Conservation (phyloP, 257 asterid species). For the Solanum boliviense region DNA sequence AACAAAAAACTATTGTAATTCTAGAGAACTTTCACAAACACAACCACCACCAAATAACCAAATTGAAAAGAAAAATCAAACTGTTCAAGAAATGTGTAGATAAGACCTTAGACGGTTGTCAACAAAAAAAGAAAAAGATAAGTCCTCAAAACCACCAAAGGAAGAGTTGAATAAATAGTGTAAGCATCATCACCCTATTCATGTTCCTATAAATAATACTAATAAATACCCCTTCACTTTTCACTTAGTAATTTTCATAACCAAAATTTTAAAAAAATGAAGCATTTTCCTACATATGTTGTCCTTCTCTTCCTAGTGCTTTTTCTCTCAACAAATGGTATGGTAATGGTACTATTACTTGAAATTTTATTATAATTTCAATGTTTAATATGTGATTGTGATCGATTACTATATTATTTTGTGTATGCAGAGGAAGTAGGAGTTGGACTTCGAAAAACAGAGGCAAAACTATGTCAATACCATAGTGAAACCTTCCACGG, state of each 20-base stretch:
- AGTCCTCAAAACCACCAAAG: background rate
- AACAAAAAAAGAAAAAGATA: background rate
- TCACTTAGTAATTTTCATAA: background rate
- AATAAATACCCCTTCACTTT: background rate
- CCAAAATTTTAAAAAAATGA: background rate
- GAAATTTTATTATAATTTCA: too few relatives aligned
- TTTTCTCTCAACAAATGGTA: background rate
- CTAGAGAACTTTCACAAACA: background rate
- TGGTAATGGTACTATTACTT: background rate
- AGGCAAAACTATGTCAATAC: background rate
- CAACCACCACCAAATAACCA: background rate
- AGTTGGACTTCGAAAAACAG: background rate
- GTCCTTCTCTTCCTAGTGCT: background rate
- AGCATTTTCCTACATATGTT: background rate
- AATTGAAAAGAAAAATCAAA: background rate
- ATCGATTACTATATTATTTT: background rate
- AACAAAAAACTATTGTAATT: background rate
- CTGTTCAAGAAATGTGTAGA: background rate
- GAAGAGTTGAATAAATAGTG: background rate
- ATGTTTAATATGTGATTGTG: background rate
- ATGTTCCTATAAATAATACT: background rate
- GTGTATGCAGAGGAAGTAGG: background rate
- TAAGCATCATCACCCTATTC: background rate
- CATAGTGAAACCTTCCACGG: background rate
- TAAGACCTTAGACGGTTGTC: background rate